These are phyloP conservation scores for Stramenopiles sp. DNA, from an alignment of 352 stramenopile genomes.

Conservation along the genomic window DNA sequence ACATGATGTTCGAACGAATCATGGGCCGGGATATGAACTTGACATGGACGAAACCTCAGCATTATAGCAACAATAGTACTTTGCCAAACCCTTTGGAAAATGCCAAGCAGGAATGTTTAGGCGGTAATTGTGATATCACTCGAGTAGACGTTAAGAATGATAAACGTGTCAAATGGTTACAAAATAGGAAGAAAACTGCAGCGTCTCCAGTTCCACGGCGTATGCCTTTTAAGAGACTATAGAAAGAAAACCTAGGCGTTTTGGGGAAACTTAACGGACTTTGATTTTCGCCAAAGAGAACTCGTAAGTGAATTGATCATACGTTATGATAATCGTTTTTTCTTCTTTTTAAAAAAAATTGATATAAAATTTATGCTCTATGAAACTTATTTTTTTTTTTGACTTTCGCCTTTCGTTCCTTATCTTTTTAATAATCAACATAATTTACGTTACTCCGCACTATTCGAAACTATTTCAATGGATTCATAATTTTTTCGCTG, in stretches of 20 bases:
- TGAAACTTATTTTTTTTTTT: too few relatives aligned
- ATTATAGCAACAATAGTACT: not conserved
- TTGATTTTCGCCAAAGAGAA: too few relatives aligned
- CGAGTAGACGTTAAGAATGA: not conserved
- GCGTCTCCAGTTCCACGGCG: not conserved
- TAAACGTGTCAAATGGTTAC: not conserved
- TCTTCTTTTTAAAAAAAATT: too few relatives aligned
- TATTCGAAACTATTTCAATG: too few relatives aligned
- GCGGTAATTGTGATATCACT: not conserved
- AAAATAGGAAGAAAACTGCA: not conserved
- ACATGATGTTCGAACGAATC: not conserved
- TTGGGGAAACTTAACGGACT: not conserved
- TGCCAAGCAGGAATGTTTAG: not conserved
- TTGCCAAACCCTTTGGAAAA: not conserved
- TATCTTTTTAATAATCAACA: too few relatives aligned
- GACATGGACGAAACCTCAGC: not conserved
- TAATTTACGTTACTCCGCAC: too few relatives aligned
- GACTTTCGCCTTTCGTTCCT: too few relatives aligned
- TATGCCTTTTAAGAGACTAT: not conserved
- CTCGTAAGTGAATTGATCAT: too few relatives aligned
- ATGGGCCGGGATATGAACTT: not conserved
- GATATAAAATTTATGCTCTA: too few relatives aligned
- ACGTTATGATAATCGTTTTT: too few relatives aligned
- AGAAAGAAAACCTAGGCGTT: not conserved
- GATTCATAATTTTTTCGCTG: too few relatives aligned